A percentile compares a stretch with the other conserved stretches of the same genome.
Conservation (phyloP, 2,329 filamentous ascomycete species). For the Lomentospora prolificans region DNA sequence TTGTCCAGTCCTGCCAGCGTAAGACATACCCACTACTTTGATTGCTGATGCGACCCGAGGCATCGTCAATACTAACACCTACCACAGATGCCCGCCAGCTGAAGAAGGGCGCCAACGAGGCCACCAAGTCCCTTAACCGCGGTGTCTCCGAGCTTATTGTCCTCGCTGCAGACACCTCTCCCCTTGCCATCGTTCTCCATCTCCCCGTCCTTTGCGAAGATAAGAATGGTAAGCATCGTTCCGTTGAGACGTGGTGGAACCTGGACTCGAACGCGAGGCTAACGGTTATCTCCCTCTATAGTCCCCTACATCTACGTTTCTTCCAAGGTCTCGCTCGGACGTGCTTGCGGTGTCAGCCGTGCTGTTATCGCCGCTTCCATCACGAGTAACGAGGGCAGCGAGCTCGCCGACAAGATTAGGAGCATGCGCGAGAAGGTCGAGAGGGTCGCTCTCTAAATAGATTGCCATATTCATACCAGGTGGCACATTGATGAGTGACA, state of each 20-base stretch:
- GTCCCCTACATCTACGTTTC: conserved; percentile 58
- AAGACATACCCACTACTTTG: conserved; percentile 14
- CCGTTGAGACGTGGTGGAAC: conserved; percentile 1
- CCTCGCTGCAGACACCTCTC: conserved; percentile 78
- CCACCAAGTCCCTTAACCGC: conserved; percentile 82
- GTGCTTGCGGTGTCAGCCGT: conserved; percentile 81
- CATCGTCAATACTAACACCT: background rate
- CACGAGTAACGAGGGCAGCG: conserved; percentile 84
- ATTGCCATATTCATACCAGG: too few relatives aligned
- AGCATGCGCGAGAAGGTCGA: conserved; percentile 92
- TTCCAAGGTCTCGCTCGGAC: conserved; percentile 74
- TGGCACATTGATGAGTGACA: background rate
- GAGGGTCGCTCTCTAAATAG: conserved; percentile 75
- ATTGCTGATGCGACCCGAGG: background rate
- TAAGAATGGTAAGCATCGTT: conserved; percentile 40
- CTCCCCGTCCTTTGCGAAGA: conserved; percentile 82
- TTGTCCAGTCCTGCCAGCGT: conserved; percentile 60
- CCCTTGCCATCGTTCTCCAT: conserved; percentile 80
- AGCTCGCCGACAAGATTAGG: conserved; percentile 80
- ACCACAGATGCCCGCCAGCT: conserved; percentile 54
- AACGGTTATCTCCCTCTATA: conserved; percentile 29
- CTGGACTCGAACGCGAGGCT: conserved; percentile 56
- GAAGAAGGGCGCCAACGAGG: conserved; percentile 83
- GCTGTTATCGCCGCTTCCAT: conserved; percentile 82
- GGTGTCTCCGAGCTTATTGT: conserved; percentile 85